Evolutionary conservation across 306 rosid species (phyloP), one percentile per base, ranked within the genome.

Genomic region (Oxytropis ochrocephala): DNA sequence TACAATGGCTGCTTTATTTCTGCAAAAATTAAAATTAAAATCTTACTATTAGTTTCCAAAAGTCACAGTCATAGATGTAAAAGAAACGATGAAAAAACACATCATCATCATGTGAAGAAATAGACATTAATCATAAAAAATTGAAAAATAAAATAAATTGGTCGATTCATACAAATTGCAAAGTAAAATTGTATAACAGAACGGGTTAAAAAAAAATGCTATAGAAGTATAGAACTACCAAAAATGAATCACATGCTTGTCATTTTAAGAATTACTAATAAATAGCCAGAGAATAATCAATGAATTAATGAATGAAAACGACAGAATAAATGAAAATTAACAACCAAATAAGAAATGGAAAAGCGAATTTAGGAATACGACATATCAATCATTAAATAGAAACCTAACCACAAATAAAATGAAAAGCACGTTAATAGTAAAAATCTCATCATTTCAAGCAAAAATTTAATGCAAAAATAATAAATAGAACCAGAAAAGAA

Each of bases 1-100:
- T 24, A 89, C 96, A 80, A 95, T 89, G 62, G 96, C 96, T 16
- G 95, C 91, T 83, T 91, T 91, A 75, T 95, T 95, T 76, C 99
- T 95, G 92, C 9, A 60, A 57, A 58, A 62, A 55, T 39, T 9
- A 7, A 4, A 13, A 59, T 30, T 6, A 51, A 62, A 18, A 0
- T 29, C 35, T 50, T 42, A 24, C 16, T 16, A 75, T 27, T 51
- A 19, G n/a, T 16, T 69, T 53, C 43, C 6, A 14, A 18, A 18
- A 17, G 4, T 39, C 29, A 42, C 19, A 74, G 2, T 62, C 70
- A 73, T 36, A 36, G 6, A 48, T 33, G n/a, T n/a, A 17, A 35
- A 68, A 60, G 14, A 79, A 27, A 57, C 32, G 12, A 13, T 47
- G 53, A 21, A 57, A 69, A 16, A 38, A 30, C 49, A 38, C 33